phyloP scores from a whole-genome alignment of 2,329 filamentous ascomycete species.

The Ceratocystis variospora region DNA sequence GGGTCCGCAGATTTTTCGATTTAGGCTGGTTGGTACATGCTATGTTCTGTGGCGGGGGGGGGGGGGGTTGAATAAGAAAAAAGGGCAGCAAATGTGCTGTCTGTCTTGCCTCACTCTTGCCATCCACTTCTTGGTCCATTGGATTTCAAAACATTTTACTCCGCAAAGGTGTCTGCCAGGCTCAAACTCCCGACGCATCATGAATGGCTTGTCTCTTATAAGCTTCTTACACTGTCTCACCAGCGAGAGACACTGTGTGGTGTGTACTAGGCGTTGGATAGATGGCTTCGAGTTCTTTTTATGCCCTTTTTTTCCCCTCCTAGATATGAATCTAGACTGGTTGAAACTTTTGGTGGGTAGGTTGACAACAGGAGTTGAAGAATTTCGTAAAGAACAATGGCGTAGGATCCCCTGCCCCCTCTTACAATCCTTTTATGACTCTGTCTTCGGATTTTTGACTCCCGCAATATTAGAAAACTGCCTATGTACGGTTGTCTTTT shows the following conservation, averaged over 20 bases:
- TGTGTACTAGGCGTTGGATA: neutral
- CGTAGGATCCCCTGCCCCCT: neutral
- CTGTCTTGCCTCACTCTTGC: neutral
- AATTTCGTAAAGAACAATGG: neutral
- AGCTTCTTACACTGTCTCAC: neutral
- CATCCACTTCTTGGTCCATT: neutral
- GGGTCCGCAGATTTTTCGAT: neutral
- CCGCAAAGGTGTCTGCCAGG: neutral
- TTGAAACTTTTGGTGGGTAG: neutral
- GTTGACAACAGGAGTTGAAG: neutral
- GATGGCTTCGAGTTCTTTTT: neutral
- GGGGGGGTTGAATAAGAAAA: neutral
- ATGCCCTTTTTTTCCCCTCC: neutral
- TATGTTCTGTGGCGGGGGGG: neutral
- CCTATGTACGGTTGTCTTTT: neutral
- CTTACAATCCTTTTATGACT: neutral
- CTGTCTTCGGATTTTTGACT: neutral
- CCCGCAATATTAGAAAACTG: neutral
- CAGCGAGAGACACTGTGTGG: neutral
- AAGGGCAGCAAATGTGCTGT: neutral
- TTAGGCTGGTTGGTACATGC: neutral
- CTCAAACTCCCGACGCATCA: constrained; percentile 3
- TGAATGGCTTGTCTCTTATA: neutral
- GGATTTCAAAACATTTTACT: neutral
- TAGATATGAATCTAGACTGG: neutral